phyloP scores from a whole-genome alignment of 495 filamentous ascomycete species.

The Elaphomyces granulatus region DNA sequence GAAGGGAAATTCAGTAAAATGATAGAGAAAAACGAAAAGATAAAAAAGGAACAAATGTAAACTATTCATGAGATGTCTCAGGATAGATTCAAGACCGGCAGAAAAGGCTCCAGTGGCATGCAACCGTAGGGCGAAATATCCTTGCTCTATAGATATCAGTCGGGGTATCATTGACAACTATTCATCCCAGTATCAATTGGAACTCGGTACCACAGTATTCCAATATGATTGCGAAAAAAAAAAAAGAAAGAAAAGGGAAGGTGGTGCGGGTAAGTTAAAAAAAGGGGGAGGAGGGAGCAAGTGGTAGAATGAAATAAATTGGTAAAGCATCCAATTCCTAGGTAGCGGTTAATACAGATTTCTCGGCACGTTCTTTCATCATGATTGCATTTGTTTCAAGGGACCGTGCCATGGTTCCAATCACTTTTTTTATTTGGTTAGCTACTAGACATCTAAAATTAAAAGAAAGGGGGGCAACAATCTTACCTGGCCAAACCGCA shows the following conservation, averaged over 20 bases:
- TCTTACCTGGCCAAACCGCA: slow-evolving; percentile 82
- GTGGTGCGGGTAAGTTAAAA: too few species aligned
- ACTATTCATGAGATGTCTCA: neutral
- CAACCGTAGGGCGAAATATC: too few species aligned
- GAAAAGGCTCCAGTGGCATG: too few species aligned
- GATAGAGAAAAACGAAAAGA: neutral
- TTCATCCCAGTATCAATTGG: slow-evolving; percentile 3
- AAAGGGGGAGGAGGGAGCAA: too few species aligned
- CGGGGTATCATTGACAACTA: too few species aligned
- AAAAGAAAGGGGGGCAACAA: slow-evolving; percentile 1
- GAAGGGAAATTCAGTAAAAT: neutral
- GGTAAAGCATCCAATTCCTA: too few species aligned
- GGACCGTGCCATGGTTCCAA: slow-evolving; percentile 74
- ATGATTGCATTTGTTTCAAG: slow-evolving; percentile 75
- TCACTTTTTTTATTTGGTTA: slow-evolving; percentile 52
- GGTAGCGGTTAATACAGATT: slow-evolving; percentile 38
- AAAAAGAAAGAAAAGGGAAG: slow-evolving; percentile 3
- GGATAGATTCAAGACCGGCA: neutral
- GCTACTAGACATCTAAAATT: slow-evolving; percentile 17
- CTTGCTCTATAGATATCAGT: slow-evolving; percentile 1
- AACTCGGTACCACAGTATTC: slow-evolving; percentile 1
- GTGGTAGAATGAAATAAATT: too few species aligned
- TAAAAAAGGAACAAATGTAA: neutral
- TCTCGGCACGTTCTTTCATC: slow-evolving; percentile 57
- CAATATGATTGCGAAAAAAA: slow-evolving; percentile 1